A percentile compares a stretch with the other conserved stretches of the same genome.
Evolutionary conservation across 2,329 filamentous ascomycete genomes (phyloP).

Genomic region (Neonectria sp.): DNA sequence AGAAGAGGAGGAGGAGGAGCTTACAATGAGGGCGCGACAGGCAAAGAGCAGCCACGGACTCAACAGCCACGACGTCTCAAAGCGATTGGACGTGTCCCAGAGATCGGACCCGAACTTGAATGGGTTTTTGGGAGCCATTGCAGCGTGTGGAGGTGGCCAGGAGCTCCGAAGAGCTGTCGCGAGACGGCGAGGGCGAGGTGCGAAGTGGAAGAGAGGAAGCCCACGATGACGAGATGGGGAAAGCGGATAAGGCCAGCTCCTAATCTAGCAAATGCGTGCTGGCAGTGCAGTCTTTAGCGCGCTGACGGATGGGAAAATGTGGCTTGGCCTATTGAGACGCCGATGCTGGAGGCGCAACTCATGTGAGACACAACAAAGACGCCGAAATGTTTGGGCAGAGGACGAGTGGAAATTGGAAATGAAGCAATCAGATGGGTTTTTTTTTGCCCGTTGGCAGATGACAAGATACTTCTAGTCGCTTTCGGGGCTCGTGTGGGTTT

Average conservation of each 20-base stretch:
- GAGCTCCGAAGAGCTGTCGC: constrained; percentile 16
- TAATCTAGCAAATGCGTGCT: not conserved
- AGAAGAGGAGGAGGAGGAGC: constrained; percentile 44
- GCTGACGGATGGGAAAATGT: constrained; percentile 7
- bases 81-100: constrained; percentile 74
- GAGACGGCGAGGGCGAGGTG: constrained; percentile 4
- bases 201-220: not conserved
- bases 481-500: not conserved
- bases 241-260: constrained; percentile 6
- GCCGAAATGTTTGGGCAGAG: not conserved
- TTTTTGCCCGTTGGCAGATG: not conserved
- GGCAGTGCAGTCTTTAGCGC: not conserved
- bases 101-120: constrained; percentile 59
- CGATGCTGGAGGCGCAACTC: constrained; percentile 18
- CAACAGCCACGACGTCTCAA: constrained; percentile 87
- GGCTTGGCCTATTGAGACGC: constrained; percentile 14
- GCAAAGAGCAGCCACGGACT: constrained; percentile 73
- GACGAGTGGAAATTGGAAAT: not conserved
- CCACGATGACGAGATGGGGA: constrained; percentile 13
- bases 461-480: not conserved
- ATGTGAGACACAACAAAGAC: not conserved
- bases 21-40: constrained; percentile 68
- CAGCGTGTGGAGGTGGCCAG: constrained; percentile 8
- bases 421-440: not conserved
- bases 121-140: constrained; percentile 44